phyloP scores from a whole-genome alignment of 2,329 filamentous ascomycete species.

The Botryotinia calthae region DNA sequence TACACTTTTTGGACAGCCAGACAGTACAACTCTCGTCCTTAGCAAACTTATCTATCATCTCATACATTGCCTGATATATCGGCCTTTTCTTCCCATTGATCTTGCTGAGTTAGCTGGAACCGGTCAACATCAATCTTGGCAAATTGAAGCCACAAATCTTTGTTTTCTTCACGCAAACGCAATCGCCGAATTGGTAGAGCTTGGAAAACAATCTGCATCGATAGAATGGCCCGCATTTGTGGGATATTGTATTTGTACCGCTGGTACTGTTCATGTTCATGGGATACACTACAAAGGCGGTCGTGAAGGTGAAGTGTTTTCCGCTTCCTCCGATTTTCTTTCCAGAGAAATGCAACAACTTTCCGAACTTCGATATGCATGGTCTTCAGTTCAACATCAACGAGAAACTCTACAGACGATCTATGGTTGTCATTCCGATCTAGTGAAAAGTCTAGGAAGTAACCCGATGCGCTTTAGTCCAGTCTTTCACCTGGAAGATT shows the following conservation, averaged over 20 bases:
- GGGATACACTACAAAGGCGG: constrained; percentile 69
- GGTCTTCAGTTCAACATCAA: constrained; percentile 78
- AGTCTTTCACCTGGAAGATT: constrained; percentile 82
- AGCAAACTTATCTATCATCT: constrained; percentile 87
- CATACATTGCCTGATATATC: constrained; percentile 82
- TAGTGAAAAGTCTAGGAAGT: constrained; percentile 69
- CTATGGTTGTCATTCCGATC: constrained; percentile 73
- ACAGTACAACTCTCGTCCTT: constrained; percentile 75
- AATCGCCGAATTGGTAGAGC: constrained; percentile 77
- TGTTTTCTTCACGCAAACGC: constrained; percentile 86
- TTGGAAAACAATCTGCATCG: constrained; percentile 65
- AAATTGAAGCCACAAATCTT: constrained; percentile 85
- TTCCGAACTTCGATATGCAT: constrained; percentile 69
- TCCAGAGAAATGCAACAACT: constrained; percentile 78
- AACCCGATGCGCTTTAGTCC: constrained; percentile 72
- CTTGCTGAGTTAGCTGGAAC: constrained; percentile 75
- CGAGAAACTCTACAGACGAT: constrained; percentile 74
- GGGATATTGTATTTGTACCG: constrained; percentile 82
- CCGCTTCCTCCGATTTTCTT: constrained; percentile 65
- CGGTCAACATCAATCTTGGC: constrained; percentile 87
- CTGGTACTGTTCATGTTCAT: constrained; percentile 84
- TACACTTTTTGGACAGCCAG: constrained; percentile 70
- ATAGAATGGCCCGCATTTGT: constrained; percentile 86
- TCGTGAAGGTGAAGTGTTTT: constrained; percentile 48
- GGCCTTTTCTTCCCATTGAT: constrained; percentile 83